These are phyloP conservation scores for Flaveria robusta DNA, from an alignment of 129 eudicot genomes.

Conservation along the genomic window DNA sequence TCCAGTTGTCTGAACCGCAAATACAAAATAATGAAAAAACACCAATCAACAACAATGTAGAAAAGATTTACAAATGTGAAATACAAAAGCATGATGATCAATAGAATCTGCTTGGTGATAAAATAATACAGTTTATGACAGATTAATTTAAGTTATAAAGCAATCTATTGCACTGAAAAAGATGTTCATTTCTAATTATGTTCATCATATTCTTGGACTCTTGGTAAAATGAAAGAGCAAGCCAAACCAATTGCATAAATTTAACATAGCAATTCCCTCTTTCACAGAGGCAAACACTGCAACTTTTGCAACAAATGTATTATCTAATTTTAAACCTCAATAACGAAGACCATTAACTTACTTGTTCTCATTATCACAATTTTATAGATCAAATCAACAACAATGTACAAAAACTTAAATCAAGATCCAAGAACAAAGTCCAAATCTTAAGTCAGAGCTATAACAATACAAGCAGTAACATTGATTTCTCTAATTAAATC, in stretches of 20 bases:
- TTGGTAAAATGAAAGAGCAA: background rate
- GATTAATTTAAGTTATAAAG: background rate
- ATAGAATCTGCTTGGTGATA: background rate
- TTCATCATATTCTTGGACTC: background rate
- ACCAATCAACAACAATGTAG: background rate
- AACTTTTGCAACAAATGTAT: background rate
- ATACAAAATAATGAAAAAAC: background rate
- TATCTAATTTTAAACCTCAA: background rate
- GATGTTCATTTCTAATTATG: background rate
- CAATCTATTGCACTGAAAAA: background rate
- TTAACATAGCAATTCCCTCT: background rate
- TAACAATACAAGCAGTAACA: background rate
- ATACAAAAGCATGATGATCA: no score
- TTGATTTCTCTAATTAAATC: background rate
- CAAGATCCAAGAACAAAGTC: background rate
- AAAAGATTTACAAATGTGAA: background rate
- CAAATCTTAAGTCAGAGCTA: background rate
- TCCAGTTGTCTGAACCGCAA: conserved; percentile 45
- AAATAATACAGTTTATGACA: background rate
- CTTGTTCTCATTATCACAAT: no score
- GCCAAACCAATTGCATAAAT: background rate
- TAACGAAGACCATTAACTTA: background rate
- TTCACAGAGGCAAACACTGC: background rate
- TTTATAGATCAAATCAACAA: background rate
- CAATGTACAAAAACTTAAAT: background rate